Evolutionary conservation across 352 stramenopile species (phyloP), one percentile per base, ranked within the genome.

Genomic region (Globisporangium takayamanum): DNA sequence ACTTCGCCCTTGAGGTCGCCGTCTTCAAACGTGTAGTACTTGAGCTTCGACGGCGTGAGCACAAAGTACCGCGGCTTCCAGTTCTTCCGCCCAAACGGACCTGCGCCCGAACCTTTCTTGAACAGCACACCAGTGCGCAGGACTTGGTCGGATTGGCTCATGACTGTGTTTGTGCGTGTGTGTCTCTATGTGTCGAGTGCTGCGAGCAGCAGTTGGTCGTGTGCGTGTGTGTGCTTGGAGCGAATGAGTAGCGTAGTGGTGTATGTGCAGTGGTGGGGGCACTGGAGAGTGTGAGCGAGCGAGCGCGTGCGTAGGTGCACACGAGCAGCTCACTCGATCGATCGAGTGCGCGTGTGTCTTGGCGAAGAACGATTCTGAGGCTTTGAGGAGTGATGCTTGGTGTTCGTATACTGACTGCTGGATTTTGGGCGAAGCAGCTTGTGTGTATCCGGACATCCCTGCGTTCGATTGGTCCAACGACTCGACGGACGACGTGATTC

Each of bases 61-160:
- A 87, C 76, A 60, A 91, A 90, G 64, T 85, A 88, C 49, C 83
- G 78, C 48, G 83, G 80, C 62, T 93, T 93, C 83, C 83, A 93
- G 60, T 81, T 85, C 57, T 77, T 76, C 36, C 78, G 75, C 2
- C 84, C 81, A 60, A 93, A 80, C n/a, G 80, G 72, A 3, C 78
- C 75, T 5, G 68, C 63, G 59, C 79, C 79, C 2, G 72, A 84
- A 50, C 84, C 80, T 53, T 89, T 89, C 67, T 94, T 94, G 68
- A 92, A 91, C 36, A 94, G 64, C 61, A 94, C 79, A 12, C 84
- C 84, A 11, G 80, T 88, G 68, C 84, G 80, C 49, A 88, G 64
- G 46, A 87, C 74, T 50, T 79, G 64, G 30, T 76, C 66, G 54
- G 81, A 58, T 15, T 57, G 50, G 39, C 55, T 80, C 74, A 80